Percentiles rank a stretch among this genome's conserved stretches.
These are phyloP conservation scores for Strobilomyces confusus DNA, from an alignment of 768 basidiomycete genomes.

Conservation along the genomic window DNA sequence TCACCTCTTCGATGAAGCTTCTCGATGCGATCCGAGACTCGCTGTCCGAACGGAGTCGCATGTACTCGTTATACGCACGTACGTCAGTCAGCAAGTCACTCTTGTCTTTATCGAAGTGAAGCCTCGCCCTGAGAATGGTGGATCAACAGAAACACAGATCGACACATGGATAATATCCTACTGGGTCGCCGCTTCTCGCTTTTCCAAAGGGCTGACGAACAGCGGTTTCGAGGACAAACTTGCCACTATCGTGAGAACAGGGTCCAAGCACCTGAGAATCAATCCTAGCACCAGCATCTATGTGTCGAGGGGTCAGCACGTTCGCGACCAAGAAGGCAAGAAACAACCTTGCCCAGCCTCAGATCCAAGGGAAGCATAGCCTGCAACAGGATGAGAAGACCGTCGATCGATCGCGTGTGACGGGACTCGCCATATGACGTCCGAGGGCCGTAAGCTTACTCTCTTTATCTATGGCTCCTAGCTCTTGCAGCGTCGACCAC, in stretches of 20 bases:
- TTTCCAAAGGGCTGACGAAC: conserved; percentile 78
- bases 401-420: neutral
- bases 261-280: conserved; percentile 79
- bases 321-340: neutral
- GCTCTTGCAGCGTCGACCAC: conserved; percentile 63
- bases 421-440: conserved; percentile 57
- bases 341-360: conserved; percentile 71
- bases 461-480: conserved; percentile 69
- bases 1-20: conserved; percentile 70
- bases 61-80: conserved; percentile 66
- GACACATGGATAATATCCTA: conserved; percentile 31
- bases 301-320: neutral
- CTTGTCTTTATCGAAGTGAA: conserved; percentile 61
- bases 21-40: conserved; percentile 44
- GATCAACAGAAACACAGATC: neutral
- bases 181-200: conserved; percentile 75
- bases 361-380: conserved; percentile 85
- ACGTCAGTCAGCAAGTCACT: conserved; percentile 86
- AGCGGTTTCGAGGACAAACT: conserved; percentile 84
- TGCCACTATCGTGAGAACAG: conserved; percentile 78
- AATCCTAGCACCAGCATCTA: conserved; percentile 86
- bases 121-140: conserved; percentile 54
- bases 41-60: conserved; percentile 46
- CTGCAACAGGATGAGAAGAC: conserved; percentile 34
- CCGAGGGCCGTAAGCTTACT: conserved; percentile 79